Conservation (phyloP, 129 eudicot species). For the Tanacetum coccineum region DNA sequence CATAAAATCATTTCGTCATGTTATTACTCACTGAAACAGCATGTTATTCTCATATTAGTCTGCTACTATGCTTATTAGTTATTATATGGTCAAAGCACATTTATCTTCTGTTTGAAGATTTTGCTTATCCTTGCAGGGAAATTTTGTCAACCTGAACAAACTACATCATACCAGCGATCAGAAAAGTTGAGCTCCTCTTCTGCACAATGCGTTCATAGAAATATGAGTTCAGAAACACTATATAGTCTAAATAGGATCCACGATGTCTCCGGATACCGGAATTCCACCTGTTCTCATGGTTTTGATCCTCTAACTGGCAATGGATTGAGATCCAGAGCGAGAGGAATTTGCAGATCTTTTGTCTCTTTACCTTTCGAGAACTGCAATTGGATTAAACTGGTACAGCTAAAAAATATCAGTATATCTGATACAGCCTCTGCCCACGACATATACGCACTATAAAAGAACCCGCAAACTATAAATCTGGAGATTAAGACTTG, state of each 20-base stretch:
- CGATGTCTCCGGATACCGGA: slow-evolving; percentile 33
- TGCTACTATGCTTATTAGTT: too few species aligned
- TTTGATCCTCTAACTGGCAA: slow-evolving; percentile 32
- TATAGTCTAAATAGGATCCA: slow-evolving; percentile 32
- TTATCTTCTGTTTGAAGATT: not conserved
- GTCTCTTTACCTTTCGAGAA: slow-evolving; percentile 35
- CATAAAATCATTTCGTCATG: not conserved
- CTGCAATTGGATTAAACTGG: slow-evolving; percentile 44
- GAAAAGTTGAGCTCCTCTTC: slow-evolving; percentile 36
- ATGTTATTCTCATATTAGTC: too few species aligned
- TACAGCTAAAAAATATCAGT: slow-evolving; percentile 38
- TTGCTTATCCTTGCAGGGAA: slow-evolving; percentile 40
- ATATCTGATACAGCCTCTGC: slow-evolving; percentile 29
- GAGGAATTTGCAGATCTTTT: slow-evolving; percentile 42
- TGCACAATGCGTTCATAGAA: slow-evolving; percentile 31
- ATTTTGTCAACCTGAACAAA: slow-evolving; percentile 41
- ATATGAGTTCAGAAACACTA: slow-evolving; percentile 19
- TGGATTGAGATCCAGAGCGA: slow-evolving; percentile 28
- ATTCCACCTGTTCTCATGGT: slow-evolving; percentile 30
- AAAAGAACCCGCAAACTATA: slow-evolving; percentile 55
- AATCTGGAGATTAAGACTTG: slow-evolving; percentile 77
- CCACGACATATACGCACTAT: slow-evolving; percentile 34
- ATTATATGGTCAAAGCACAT: not conserved
- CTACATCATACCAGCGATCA: slow-evolving; percentile 32
- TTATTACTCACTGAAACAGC: too few species aligned